A percentile compares a stretch with the other conserved stretches of the same genome.
Evolutionary conservation across 225 moss, liverwort and hornwort species (phyloP).

Genomic region (Polytrichum formosum): DNA sequence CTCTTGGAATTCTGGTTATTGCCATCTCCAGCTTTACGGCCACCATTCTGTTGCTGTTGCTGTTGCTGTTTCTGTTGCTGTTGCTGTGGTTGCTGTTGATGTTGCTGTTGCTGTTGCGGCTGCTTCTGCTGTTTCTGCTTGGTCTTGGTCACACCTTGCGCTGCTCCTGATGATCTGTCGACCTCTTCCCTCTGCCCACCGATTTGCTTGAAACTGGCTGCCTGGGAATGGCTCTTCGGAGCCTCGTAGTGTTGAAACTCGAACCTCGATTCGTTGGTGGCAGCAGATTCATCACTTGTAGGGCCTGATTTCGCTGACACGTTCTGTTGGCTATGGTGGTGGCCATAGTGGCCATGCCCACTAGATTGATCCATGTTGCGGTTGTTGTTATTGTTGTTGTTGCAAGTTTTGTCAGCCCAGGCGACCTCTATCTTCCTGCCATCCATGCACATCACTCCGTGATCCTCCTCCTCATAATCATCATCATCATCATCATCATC

Average conservation of each 20-base stretch:
- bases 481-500: slow-evolving; percentile 23
- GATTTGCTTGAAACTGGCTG: not conserved
- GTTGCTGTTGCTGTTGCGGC: not conserved
- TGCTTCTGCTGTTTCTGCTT: too few species aligned
- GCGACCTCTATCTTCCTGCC: slow-evolving; percentile 8
- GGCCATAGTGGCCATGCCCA: not conserved
- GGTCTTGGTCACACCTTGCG: too few species aligned
- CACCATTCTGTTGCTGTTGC: not conserved
- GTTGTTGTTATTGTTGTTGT: slow-evolving; percentile 1
- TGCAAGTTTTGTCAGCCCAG: slow-evolving; percentile 17
- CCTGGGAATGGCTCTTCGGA: not conserved
- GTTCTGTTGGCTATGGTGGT: not conserved
- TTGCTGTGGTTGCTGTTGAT: not conserved
- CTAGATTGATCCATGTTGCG: not conserved
- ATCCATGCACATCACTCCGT: too few species aligned
- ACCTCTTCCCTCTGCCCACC: not conserved
- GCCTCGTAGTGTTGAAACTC: not conserved
- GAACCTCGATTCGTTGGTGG: not conserved
- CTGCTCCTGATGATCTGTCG: too few species aligned
- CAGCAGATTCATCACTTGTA: too few species aligned
- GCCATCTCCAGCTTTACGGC: not conserved
- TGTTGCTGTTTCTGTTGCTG: not conserved
- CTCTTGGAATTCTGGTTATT: slow-evolving; percentile 2
- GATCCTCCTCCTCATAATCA: not conserved
- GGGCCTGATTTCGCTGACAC: too few species aligned